phyloP scores from a whole-genome alignment of 352 stramenopile genomes.

The Phytophthora sansomeana region DNA sequence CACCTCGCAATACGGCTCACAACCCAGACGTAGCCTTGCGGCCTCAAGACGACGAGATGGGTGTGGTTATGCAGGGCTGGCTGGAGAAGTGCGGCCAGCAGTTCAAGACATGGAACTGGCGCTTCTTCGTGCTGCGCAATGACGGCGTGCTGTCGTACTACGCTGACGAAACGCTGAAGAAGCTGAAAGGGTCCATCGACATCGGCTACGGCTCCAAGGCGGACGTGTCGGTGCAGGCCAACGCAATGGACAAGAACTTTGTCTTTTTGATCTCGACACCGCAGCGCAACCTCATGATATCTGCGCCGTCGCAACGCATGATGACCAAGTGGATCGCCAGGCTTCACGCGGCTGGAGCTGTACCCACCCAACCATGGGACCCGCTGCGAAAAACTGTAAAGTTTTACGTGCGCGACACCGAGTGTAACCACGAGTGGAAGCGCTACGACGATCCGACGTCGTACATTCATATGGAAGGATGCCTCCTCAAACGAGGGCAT shows the following conservation, averaged over 20 bases:
- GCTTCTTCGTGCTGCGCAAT: constrained; percentile 86
- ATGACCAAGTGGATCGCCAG: constrained; percentile 89
- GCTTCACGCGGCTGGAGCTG: constrained; percentile 74
- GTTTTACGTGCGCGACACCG: constrained; percentile 77
- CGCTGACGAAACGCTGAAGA: constrained; percentile 73
- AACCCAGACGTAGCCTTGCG: constrained; percentile 48
- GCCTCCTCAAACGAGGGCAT: constrained; percentile 82
- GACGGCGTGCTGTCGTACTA: constrained; percentile 89
- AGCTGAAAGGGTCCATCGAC: constrained; percentile 83
- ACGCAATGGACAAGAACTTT: constrained; percentile 82
- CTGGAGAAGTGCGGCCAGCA: constrained; percentile 90
- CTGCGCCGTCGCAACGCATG: constrained; percentile 68
- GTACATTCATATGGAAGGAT: constrained; percentile 90
- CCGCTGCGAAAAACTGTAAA: constrained; percentile 85
- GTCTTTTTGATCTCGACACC: constrained; percentile 85
- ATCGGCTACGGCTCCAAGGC: constrained; percentile 74
- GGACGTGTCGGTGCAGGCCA: constrained; percentile 85
- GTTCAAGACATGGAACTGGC: constrained; percentile 92
- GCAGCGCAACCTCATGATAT: constrained; percentile 86
- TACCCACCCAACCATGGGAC: constrained; percentile 75
- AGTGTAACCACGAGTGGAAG: constrained; percentile 86
- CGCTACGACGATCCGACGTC: constrained; percentile 87
- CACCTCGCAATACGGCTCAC: constrained; percentile 25
- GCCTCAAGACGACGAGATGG: constrained; percentile 64
- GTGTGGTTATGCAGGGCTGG: constrained; percentile 86